These are phyloP conservation scores for Quercus phellos DNA, from an alignment of 331 rosid genomes.

Conservation along the genomic window DNA sequence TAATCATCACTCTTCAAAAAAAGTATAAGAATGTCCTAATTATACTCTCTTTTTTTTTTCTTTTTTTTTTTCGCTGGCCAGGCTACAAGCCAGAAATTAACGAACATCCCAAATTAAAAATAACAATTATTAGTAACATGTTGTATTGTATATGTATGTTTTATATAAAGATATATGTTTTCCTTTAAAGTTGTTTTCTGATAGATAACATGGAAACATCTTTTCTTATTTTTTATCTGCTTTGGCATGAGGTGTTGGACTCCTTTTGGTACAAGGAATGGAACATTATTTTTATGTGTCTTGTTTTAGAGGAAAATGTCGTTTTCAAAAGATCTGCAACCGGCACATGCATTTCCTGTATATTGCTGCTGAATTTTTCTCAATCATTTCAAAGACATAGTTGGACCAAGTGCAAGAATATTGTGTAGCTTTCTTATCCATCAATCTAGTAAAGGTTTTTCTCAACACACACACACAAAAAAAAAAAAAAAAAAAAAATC, in stretches of 20 bases:
- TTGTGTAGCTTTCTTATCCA: not conserved
- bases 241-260: not conserved
- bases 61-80: not conserved
- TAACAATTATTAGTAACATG: not conserved
- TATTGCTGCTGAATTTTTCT: too few relatives aligned
- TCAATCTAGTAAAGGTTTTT: not conserved
- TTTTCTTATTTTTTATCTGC: not conserved
- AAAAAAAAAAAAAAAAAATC: too few relatives aligned
- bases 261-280: not conserved
- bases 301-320: not conserved
- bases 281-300: not conserved
- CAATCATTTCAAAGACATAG: too few relatives aligned
- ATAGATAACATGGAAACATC: not conserved
- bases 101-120: not conserved
- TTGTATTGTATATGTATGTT: not conserved
- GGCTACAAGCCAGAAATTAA: not conserved
- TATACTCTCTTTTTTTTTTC: not conserved
- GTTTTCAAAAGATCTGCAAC: not conserved
- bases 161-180: not conserved
- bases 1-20: slow-evolving; percentile 33
- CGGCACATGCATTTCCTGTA: not conserved
- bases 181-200: not conserved
- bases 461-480: too few relatives aligned
- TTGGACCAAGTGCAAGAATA: not conserved
- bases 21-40: slow-evolving; percentile 16